phyloP scores from a whole-genome alignment of 257 asterid genomes.

The Solanum sejunctum region DNA sequence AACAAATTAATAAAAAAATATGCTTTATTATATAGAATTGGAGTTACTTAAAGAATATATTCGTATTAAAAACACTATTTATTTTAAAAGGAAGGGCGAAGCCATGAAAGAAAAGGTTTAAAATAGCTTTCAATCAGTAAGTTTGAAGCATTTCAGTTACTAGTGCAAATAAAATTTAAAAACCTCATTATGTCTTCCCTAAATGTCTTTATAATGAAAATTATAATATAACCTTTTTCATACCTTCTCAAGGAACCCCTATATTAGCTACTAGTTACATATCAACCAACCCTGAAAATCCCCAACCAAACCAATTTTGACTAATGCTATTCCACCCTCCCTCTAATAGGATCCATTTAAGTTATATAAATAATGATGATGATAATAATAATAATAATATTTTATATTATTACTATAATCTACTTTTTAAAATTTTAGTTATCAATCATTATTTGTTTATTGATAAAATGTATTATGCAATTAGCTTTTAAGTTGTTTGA shows the following conservation, averaged over 20 bases:
- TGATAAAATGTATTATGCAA: too few relatives aligned
- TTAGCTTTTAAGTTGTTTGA: too few relatives aligned
- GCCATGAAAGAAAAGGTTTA: constrained; percentile 17
- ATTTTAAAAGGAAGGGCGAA: not conserved
- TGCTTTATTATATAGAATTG: not conserved
- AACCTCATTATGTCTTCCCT: not conserved
- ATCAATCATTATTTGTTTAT: not conserved
- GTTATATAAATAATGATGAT: not conserved
- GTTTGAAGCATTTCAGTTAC: constrained; percentile 14
- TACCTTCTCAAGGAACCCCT: constrained; percentile 39
- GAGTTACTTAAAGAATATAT: too few relatives aligned
- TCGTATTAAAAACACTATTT: not conserved
- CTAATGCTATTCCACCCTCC: constrained; percentile 33
- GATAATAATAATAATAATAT: too few relatives aligned
- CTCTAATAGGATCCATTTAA: not conserved
- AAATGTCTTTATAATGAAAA: constrained; percentile 45
- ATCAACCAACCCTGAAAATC: constrained; percentile 57
- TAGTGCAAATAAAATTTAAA: constrained; percentile 16
- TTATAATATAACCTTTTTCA: constrained; percentile 29
- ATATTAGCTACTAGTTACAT: constrained; percentile 33
- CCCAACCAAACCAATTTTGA: constrained; percentile 51
- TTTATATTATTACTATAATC: not conserved
- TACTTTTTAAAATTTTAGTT: not conserved
- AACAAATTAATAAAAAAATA: not conserved
- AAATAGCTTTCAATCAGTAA: constrained; percentile 28